Conservation (phyloP, 208 protist species). For the Acanthamoeba sp. region DNA sequence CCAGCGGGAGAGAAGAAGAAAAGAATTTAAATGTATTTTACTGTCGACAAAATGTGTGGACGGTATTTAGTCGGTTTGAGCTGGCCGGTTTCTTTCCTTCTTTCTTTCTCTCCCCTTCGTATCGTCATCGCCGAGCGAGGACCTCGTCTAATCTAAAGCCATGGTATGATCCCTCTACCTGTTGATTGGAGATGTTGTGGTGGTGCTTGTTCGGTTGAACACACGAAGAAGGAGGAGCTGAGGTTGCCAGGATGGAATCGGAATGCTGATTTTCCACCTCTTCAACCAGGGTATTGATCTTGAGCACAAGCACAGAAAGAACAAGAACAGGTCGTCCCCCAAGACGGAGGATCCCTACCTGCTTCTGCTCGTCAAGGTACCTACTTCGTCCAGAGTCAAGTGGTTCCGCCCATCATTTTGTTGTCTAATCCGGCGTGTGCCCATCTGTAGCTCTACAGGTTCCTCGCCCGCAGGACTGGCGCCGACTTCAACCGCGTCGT, state of each 20-base stretch:
- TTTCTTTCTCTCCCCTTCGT: conserved; percentile 55
- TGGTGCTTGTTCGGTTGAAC: background rate
- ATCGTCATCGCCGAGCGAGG: conserved; percentile 47
- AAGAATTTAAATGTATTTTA: background rate
- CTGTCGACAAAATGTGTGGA: background rate
- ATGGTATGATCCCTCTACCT: background rate
- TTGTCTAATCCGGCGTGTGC: background rate
- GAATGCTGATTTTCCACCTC: background rate
- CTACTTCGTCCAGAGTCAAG: background rate
- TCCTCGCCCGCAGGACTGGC: conserved; percentile 98
- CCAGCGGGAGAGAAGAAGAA: background rate
- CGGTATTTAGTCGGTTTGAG: conserved; percentile 29
- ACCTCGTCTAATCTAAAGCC: conserved; percentile 42
- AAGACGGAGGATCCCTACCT: conserved; percentile 98
- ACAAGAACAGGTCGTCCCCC: conserved; percentile 93
- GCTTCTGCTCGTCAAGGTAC: conserved; percentile 97
- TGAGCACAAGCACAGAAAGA: conserved; percentile 76
- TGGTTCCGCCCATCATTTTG: background rate
- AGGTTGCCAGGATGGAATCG: background rate
- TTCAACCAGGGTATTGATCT: conserved; percentile 84
- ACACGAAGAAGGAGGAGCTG: background rate
- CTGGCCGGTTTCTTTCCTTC: background rate
- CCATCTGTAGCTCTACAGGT: conserved; percentile 96
- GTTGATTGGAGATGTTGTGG: background rate
- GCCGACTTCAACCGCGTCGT: conserved; percentile 99